Evolutionary conservation across 2,329 filamentous ascomycete genomes (phyloP).

Genomic region (Fusarium neocosmosporiellum): DNA sequence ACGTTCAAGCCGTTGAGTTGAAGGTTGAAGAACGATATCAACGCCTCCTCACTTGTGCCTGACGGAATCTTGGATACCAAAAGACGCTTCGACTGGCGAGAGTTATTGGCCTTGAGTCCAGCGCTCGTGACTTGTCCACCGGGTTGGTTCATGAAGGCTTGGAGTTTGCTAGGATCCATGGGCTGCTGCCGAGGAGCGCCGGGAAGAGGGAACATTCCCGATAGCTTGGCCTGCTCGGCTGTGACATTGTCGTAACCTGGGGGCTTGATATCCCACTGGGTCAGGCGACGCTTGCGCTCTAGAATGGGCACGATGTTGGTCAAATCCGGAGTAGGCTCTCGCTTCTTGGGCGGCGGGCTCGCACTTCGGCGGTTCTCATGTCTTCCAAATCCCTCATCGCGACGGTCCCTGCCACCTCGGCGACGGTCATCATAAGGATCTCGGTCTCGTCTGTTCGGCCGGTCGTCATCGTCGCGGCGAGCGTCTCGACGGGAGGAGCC

Average conservation of each 20-base stretch:
- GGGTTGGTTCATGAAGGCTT: constrained; percentile 95
- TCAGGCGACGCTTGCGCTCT: constrained; percentile 90
- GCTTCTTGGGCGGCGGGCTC: constrained; percentile 86
- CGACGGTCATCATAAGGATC: constrained; percentile 63
- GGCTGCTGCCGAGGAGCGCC: constrained; percentile 94
- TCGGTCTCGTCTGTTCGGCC: constrained; percentile 67
- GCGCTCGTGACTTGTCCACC: constrained; percentile 76
- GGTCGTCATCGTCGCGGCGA: constrained; percentile 73
- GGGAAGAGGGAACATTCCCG: constrained; percentile 98
- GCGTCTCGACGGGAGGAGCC: constrained; percentile 69
- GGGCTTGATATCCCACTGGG: constrained; percentile 99
- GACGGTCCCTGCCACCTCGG: constrained; percentile 60
- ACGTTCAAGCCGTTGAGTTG: constrained; percentile 98
- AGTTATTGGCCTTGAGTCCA: constrained; percentile 91
- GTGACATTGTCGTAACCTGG: constrained; percentile 98
- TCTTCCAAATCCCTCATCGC: constrained; percentile 52
- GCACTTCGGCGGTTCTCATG: constrained; percentile 74
- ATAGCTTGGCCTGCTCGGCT: constrained; percentile 97
- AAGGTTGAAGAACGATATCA: constrained; percentile 92
- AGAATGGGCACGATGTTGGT: constrained; percentile 85
- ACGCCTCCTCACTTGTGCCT: constrained; percentile 76
- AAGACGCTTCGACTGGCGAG: constrained; percentile 92
- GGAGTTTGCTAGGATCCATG: constrained; percentile 93
- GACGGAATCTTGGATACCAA: constrained; percentile 85
- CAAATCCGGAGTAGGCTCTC: constrained; percentile 95